Evolutionary conservation across 1,284 basidiomycete genomes (phyloP).

Genomic region (Rhodotorula sp.): DNA sequence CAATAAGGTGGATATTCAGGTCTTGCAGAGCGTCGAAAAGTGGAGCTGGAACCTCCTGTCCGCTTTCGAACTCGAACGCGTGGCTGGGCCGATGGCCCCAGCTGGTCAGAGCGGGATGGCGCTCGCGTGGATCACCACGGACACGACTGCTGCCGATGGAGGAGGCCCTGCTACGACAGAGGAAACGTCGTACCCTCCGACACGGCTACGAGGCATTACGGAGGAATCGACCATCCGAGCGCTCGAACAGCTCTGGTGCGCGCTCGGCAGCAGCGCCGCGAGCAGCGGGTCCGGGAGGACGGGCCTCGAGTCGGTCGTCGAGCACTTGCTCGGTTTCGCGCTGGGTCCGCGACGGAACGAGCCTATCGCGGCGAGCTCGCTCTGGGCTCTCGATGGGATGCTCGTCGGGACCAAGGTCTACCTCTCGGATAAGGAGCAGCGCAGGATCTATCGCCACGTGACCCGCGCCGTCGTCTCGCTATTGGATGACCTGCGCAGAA

Average conservation of each 20-base stretch:
- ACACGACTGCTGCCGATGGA: constrained; percentile 21
- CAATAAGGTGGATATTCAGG: constrained; percentile 35
- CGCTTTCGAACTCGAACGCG: constrained; percentile 65
- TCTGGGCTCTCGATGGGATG: constrained; percentile 69
- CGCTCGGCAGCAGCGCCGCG: constrained; percentile 61
- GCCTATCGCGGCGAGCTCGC: constrained; percentile 59
- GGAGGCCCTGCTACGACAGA: constrained; percentile 35
- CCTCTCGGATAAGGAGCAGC: constrained; percentile 54
- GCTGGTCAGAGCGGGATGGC: constrained; percentile 49
- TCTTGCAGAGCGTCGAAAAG: constrained; percentile 71
- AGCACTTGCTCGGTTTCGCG: constrained; percentile 73
- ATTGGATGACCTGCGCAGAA: constrained; percentile 59
- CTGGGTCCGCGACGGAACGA: constrained; percentile 45
- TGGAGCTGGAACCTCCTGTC: constrained; percentile 82
- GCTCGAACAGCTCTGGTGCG: constrained; percentile 66
- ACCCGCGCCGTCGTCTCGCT: constrained; percentile 64
- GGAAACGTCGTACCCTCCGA: constrained; percentile 42
- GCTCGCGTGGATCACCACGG: constrained; percentile 53
- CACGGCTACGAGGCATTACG: constrained; percentile 4
- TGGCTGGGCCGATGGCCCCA: constrained; percentile 56
- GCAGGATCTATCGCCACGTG: constrained; percentile 65
- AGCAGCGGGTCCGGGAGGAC: constrained; percentile 49
- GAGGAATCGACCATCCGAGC: not conserved
- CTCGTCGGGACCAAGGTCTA: constrained; percentile 54
- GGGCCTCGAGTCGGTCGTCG: constrained; percentile 65